Percentiles rank a stretch among this genome's conserved stretches.
Conservation (phyloP, 306 rosid genomes). For the Rubus parviflorus region DNA sequence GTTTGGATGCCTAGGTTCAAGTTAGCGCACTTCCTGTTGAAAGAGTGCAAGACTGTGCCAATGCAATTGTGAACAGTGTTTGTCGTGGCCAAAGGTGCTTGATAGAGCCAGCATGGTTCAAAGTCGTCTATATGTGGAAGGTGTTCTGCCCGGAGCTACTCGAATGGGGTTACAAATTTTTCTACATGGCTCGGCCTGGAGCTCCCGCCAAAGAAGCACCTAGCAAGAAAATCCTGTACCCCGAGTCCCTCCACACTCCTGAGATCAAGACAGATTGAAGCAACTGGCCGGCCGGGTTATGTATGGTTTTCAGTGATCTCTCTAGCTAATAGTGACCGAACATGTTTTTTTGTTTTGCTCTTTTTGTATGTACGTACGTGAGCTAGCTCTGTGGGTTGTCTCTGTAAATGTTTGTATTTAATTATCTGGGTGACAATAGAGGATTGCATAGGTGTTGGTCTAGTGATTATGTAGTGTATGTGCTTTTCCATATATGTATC, state of each 20-base stretch:
- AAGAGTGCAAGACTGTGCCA: constrained; percentile 25
- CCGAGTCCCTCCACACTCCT: constrained; percentile 15
- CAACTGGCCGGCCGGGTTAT: too few species aligned
- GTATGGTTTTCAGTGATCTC: neutral
- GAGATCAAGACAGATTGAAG: constrained; percentile 22
- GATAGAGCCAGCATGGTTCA: constrained; percentile 47
- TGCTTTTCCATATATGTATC: too few species aligned
- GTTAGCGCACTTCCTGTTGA: constrained; percentile 21
- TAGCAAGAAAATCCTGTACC: constrained; percentile 30
- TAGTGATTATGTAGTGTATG: neutral
- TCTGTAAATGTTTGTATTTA: neutral
- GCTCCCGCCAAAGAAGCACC: constrained; percentile 20
- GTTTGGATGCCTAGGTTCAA: constrained; percentile 18
- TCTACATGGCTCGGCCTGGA: constrained; percentile 14
- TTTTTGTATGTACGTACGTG: neutral
- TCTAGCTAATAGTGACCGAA: too few species aligned
- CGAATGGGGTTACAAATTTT: constrained; percentile 25
- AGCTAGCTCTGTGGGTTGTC: neutral
- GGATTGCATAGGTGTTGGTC: neutral
- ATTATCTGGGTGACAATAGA: neutral
- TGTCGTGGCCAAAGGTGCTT: constrained; percentile 38
- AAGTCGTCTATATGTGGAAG: constrained; percentile 29
- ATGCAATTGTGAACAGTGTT: constrained; percentile 30
- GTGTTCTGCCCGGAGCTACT: constrained; percentile 43
- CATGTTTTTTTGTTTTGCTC: neutral